Conservation (phyloP, 345 rosid species). For the Rhodamnia argentea region DNA sequence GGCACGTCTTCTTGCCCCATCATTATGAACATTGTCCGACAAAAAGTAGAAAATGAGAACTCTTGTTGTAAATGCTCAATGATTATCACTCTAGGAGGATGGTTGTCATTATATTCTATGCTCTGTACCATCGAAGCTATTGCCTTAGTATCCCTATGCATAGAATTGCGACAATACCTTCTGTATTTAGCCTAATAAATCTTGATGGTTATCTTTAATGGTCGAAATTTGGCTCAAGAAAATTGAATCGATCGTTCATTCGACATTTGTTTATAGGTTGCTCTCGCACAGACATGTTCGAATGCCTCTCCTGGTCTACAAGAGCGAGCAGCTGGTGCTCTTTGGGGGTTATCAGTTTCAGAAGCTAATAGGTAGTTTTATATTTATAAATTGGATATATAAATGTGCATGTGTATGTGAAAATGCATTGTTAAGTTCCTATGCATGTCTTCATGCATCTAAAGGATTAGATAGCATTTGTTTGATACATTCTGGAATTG, state of each 20-base stretch:
- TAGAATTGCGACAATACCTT: not conserved
- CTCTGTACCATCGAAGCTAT: not conserved
- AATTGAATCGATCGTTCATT: not conserved
- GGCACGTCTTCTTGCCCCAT: not conserved
- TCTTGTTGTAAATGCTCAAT: not conserved
- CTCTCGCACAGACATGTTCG: conserved; percentile 77
- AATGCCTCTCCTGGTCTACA: conserved; percentile 92
- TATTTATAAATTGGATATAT: not conserved
- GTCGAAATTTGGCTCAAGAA: not conserved
- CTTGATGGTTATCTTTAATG: not conserved
- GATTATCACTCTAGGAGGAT: not conserved
- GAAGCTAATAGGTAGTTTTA: conserved; percentile 71
- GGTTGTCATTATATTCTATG: not conserved
- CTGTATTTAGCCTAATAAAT: not conserved
- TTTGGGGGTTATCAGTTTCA: conserved; percentile 92
- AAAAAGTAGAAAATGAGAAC: not conserved
- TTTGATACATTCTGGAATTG: not conserved
- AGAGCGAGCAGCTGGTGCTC: conserved; percentile 98
- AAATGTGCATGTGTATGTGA: not conserved
- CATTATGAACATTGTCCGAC: not conserved
- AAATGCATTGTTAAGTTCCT: not conserved
- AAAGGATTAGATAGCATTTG: not conserved
- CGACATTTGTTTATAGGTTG: conserved; percentile 29
- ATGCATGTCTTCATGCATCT: not conserved
- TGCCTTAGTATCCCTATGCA: not conserved